phyloP scores from a whole-genome alignment of 2,329 filamentous ascomycete genomes.

The Trichoderma polysporum region DNA sequence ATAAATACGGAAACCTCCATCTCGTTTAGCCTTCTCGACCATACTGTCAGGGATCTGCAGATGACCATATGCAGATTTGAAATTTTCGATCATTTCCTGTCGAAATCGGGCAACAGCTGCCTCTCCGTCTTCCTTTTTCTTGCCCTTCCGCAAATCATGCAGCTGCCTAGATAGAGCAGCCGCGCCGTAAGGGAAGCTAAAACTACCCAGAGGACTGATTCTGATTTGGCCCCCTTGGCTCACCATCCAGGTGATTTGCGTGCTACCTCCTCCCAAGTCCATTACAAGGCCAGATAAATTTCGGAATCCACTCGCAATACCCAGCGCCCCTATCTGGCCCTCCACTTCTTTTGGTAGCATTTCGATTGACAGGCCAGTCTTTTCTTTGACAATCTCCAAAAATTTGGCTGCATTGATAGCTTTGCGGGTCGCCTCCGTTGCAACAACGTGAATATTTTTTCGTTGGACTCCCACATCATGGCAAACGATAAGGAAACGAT shows the following conservation, averaged over 20 bases:
- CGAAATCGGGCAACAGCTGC: slow-evolving; percentile 45
- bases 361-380: slow-evolving; percentile 59
- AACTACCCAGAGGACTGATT: slow-evolving; percentile 54
- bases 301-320: slow-evolving; percentile 63
- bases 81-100: slow-evolving; percentile 52
- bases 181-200: slow-evolving; percentile 69
- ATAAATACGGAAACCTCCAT: slow-evolving; percentile 59
- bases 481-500: slow-evolving; percentile 33
- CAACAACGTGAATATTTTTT: slow-evolving; percentile 33
- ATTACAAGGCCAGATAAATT: slow-evolving; percentile 65
- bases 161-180: slow-evolving; percentile 62
- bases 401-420: slow-evolving; percentile 34
- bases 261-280: slow-evolving; percentile 70
- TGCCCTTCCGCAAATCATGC: slow-evolving; percentile 41
- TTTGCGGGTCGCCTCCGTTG: slow-evolving; percentile 35
- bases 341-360: slow-evolving; percentile 66
- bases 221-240: slow-evolving; percentile 48
- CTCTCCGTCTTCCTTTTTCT: slow-evolving; percentile 40
- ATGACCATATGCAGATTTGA: slow-evolving; percentile 50
- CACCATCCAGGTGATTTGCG: slow-evolving; percentile 67
- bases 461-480: slow-evolving; percentile 29
- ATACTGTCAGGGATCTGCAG: slow-evolving; percentile 56
- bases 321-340: slow-evolving; percentile 63
- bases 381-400: slow-evolving; percentile 45
- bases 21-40: slow-evolving; percentile 40